These are phyloP conservation scores for Colletotrichum theobromicola DNA, from an alignment of 2,329 filamentous ascomycete genomes.

Conservation along the genomic window DNA sequence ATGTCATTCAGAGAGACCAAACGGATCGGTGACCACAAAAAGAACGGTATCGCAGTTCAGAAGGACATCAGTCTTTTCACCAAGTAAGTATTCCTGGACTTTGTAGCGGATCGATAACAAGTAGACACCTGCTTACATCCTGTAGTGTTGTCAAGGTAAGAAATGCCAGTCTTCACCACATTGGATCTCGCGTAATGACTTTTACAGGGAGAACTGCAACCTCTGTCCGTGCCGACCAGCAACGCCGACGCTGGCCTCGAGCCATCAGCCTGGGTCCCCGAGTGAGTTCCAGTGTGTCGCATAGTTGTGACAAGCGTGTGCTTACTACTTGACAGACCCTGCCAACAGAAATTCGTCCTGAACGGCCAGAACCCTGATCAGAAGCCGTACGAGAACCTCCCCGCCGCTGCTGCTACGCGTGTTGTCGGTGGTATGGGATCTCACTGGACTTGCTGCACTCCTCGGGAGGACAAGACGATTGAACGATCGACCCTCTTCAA, in stretches of 20 bases:
- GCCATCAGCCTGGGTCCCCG: background rate
- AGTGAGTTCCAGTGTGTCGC: background rate
- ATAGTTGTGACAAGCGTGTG: rapidly evolving
- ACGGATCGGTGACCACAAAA: background rate
- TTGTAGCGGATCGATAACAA: rapidly evolving
- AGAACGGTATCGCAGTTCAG: background rate
- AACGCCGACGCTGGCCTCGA: background rate
- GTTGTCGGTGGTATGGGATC: background rate
- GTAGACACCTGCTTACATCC: background rate
- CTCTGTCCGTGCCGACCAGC: background rate
- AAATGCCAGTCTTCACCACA: background rate
- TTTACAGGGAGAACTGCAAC: background rate
- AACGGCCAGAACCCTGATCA: background rate
- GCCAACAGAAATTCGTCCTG: background rate
- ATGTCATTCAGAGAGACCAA: background rate
- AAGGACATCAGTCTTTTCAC: background rate
- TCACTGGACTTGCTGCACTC: background rate
- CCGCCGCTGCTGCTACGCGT: background rate
- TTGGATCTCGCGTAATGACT: background rate
- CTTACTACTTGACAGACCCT: background rate
- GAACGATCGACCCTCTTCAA: background rate
- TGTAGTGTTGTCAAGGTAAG: background rate
- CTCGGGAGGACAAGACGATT: background rate
- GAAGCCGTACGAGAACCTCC: background rate
- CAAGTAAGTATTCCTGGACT: background rate